phyloP scores from a whole-genome alignment of 805 yeast species.

The Metschnikowia vanudenii region DNA sequence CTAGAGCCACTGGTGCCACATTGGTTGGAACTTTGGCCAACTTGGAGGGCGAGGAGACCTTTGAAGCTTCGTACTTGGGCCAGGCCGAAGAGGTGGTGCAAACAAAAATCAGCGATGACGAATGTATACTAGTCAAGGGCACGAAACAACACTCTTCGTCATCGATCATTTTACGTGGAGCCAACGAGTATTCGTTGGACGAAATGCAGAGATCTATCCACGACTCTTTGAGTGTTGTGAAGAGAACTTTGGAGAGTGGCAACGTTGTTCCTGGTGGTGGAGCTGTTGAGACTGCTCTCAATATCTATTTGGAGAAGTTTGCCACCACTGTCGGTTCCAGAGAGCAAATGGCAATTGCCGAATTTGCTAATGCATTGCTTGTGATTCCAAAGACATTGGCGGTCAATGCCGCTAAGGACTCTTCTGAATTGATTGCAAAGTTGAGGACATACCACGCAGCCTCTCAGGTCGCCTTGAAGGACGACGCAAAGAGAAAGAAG shows the following conservation, averaged over 20 bases:
- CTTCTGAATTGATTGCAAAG: conserved; percentile 91
- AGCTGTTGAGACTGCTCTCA: conserved; percentile 95
- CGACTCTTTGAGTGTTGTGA: conserved; percentile 91
- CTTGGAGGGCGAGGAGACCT: conserved; percentile 93
- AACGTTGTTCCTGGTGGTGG: conserved; percentile 98
- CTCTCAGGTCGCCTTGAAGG: conserved; percentile 77
- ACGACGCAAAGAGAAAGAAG: conserved; percentile 80
- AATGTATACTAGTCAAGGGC: conserved; percentile 88
- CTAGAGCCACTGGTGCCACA: conserved; percentile 97
- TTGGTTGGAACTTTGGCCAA: conserved; percentile 83
- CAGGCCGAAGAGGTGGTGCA: conserved; percentile 88
- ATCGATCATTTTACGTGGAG: conserved; percentile 90
- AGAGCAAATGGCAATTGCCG: conserved; percentile 97
- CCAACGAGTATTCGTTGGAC: conserved; percentile 91
- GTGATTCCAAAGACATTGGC: conserved; percentile 96
- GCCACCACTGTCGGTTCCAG: conserved; percentile 98
- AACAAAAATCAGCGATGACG: conserved; percentile 91
- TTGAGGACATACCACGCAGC: conserved; percentile 96
- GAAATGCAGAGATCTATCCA: conserved; percentile 98
- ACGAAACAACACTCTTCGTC: conserved; percentile 89
- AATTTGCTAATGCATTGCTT: conserved; percentile 86
- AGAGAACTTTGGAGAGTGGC: conserved; percentile 93
- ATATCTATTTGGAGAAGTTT: conserved; percentile 91
- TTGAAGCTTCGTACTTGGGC: conserved; percentile 82
- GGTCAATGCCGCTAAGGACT: conserved; percentile 95